phyloP scores from a whole-genome alignment of 805 yeast genomes.

The Candida broadrunensis region DNA sequence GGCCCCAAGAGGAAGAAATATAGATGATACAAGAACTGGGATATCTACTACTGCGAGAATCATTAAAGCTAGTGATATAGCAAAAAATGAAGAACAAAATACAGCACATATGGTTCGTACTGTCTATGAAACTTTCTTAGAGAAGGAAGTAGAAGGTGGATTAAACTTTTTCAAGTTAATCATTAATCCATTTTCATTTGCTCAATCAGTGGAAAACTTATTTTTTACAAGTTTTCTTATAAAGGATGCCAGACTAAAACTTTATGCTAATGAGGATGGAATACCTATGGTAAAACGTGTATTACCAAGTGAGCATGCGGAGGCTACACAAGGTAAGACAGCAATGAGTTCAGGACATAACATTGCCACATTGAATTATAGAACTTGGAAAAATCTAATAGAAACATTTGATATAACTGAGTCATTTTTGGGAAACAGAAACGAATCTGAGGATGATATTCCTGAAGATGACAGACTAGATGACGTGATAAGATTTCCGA shows the following conservation, averaged over 20 bases:
- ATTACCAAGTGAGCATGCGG: conserved; percentile 14
- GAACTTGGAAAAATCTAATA: conserved; percentile 62
- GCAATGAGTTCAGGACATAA: conserved; percentile 51
- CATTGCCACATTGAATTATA: conserved; percentile 67
- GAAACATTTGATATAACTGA: conserved; percentile 52
- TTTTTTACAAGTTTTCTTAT: conserved; percentile 80
- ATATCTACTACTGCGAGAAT: conserved; percentile 51
- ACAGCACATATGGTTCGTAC: conserved; percentile 63
- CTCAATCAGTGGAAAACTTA: conserved; percentile 79
- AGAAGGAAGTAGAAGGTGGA: conserved; percentile 17
- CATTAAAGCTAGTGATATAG: conserved; percentile 51
- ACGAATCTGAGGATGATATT: conserved; percentile 23
- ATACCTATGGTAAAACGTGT: conserved; percentile 43
- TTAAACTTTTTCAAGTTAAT: conserved; percentile 65
- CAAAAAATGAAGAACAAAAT: conserved; percentile 49
- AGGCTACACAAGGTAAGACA: conserved; percentile 16
- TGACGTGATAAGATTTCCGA: no score
- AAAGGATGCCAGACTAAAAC: conserved; percentile 61
- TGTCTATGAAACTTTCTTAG: conserved; percentile 42
- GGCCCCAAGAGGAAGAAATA: conserved; percentile 26
- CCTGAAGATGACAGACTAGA: conserved; percentile 14
- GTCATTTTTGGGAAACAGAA: conserved; percentile 49
- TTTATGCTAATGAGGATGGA: conserved; percentile 49
- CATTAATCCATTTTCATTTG: conserved; percentile 72
- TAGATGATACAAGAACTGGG: conserved; percentile 42